Evolutionary conservation across 176 grass and related monocot genomes (phyloP), one percentile per base, ranked within the genome.

Genomic region (Hsuehochloa calcarea): DNA sequence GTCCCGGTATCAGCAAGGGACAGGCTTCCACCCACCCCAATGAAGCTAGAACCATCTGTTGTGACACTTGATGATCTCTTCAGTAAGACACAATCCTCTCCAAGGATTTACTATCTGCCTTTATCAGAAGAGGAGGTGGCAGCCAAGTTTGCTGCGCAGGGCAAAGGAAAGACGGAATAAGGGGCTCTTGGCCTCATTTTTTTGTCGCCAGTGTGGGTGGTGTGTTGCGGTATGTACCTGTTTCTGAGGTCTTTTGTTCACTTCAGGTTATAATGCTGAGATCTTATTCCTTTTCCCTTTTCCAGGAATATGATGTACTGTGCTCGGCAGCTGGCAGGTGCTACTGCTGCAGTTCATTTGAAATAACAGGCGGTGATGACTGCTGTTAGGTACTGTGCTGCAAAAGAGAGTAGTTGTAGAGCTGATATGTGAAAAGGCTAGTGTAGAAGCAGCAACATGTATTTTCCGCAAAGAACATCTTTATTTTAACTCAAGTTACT

Each of bases 21-120:
- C 44, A 87, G 71, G 81, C 78, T 86, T 22, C 88, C 90, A 19
- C 93, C 88, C 1, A 94, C 95, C 22, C 96, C 96, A 50, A 96
- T 86, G 81, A 92, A 96, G 72, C 88, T 88, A 1, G 97, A 96
- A 45, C 92, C 91, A 66, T 84, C 97, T 72, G 97, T 90, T 52
- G 44, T 99, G 66, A 99, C 97, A 49, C 92, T 99, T 17, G 93
- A 99, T 80, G 97, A 99, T 89, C 90, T 99, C 61, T 99, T 99
- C 58, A 96, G 75, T 82, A 99, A 99, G 83, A 99, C 97, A 56
- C 91, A 99, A 40, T 69, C 93, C 20, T 82, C 75, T 14, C 97
- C 97, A 5, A 96, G 97, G 87, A 96, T 99, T 43, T 99, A 99
- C 85, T 99, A 92, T 79, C 31, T 94, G 22, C 97, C 97, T n/a